Base-by-base conservation (phyloP, 1,284 basidiomycete species). In the Boletus subluridellus region DNA sequence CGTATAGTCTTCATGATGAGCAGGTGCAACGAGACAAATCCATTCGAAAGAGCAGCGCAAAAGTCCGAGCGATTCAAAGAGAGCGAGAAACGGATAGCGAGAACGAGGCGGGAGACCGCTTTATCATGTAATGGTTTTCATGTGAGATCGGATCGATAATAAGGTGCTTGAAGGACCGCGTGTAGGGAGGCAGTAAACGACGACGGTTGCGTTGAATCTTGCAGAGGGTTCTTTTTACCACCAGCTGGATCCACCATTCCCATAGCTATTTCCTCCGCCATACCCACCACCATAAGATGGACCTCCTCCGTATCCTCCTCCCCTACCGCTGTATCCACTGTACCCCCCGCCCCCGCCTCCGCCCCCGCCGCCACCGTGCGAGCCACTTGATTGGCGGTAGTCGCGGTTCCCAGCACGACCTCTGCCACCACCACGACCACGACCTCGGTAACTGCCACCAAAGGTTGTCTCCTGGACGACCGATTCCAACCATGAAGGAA, bases 401-500 rank as follows among this genome's bases (percentile, higher is more conserved):
- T 85, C 83, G 17, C 82, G 79, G 60, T 71, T 77, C 5, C 73
- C 70, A 42, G 73, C 74, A 58, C 85, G 80, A 44, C 89, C 79
- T 37, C 90, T 80, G 38, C 86, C 80, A 49, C 82, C 79, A 34
- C 89, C 79, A 26, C 89, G 81, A 39, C 89, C 82, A 64, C 85
- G 77, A 42, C 84, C 80, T n/a, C 83, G 77, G 64, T 71, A 80
- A 44, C 75, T 63, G 46, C 76, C 71, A 49, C 85, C 80, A 70
- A 90, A 95, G 52, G 87, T 81, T 47, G 85, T 80, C 78, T 98
- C 95, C 58, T 89, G 84, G 5, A 89, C 87, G 55, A 97, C 87
- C 28, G 87, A 86, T 72, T 95, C 92, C 57, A 98, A 82, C 95
- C 95, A 99, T n/a, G 74, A 63, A 4, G 95, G 95, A 55, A 95